phyloP scores from a whole-genome alignment of 1,284 basidiomycete genomes.

The Ustilago lituana region DNA sequence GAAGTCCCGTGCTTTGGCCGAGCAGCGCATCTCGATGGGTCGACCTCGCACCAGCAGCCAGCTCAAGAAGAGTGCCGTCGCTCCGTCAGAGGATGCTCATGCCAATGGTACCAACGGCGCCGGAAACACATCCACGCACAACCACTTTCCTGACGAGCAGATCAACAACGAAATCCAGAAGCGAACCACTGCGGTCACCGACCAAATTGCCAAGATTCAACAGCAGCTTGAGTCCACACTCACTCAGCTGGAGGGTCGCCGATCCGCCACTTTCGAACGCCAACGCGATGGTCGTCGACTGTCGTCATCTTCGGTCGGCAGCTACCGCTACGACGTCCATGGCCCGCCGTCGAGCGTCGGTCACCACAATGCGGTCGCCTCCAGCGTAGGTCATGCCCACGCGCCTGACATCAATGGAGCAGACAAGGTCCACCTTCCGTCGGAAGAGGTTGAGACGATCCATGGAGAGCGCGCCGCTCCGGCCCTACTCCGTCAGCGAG shows the following conservation, averaged over 20 bases:
- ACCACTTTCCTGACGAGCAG: slow-evolving; percentile 64
- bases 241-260: slow-evolving; percentile 56
- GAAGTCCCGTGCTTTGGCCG: slow-evolving; percentile 55
- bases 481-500: slow-evolving; percentile 18
- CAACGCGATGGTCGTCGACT: slow-evolving; percentile 32
- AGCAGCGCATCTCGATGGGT: slow-evolving; percentile 58
- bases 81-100: slow-evolving; percentile 11
- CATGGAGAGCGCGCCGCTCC: slow-evolving; percentile 14
- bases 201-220: slow-evolving; percentile 62
- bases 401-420: slow-evolving; percentile 8
- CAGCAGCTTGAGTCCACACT: slow-evolving; percentile 62
- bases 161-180: slow-evolving; percentile 63
- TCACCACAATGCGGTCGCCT: slow-evolving; percentile 38
- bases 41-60: slow-evolving; percentile 16
- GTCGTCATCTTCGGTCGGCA: slow-evolving; percentile 36
- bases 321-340: slow-evolving; percentile 39
- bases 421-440: neutral
- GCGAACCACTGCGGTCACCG: slow-evolving; percentile 57
- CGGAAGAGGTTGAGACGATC: slow-evolving; percentile 46
- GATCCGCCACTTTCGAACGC: slow-evolving; percentile 51
- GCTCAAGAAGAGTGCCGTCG: slow-evolving; percentile 14
- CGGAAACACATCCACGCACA: slow-evolving; percentile 21
- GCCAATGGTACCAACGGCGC: slow-evolving; percentile 8
- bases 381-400: slow-evolving; percentile 30
- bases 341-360: slow-evolving; percentile 50